phyloP scores from a whole-genome alignment of 2,329 filamentous ascomycete species.

The Passalora sequoiae region DNA sequence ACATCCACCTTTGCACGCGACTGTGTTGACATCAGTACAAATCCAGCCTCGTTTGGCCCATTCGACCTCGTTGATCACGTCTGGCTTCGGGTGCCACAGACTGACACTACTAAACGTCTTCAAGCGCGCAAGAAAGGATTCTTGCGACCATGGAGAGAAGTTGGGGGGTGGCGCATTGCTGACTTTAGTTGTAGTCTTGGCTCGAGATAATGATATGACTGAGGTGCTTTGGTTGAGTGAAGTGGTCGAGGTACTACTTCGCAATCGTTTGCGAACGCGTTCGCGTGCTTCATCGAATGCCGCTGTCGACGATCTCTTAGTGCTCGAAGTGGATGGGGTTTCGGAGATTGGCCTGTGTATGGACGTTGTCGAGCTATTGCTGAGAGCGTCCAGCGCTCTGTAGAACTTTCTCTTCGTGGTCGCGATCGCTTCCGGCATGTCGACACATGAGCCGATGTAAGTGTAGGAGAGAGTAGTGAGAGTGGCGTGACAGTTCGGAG shows the following conservation, averaged over 20 bases:
- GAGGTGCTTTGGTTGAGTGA: slow-evolving; percentile 20
- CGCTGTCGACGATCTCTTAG: slow-evolving; percentile 17
- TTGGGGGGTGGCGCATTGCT: slow-evolving; percentile 47
- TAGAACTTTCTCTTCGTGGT: slow-evolving; percentile 82
- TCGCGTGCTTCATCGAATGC: slow-evolving; percentile 25
- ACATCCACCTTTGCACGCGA: slow-evolving; percentile 76
- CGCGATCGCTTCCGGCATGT: slow-evolving; percentile 54
- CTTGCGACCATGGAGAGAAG: slow-evolving; percentile 81
- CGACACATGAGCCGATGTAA: neutral
- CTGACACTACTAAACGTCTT: slow-evolving; percentile 88
- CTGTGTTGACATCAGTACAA: slow-evolving; percentile 75
- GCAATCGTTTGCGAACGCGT: slow-evolving; percentile 30
- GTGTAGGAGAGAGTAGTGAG: neutral
- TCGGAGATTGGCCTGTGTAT: slow-evolving; percentile 33
- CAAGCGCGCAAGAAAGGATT: slow-evolving; percentile 72
- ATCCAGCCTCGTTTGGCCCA: slow-evolving; percentile 95
- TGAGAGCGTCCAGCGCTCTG: slow-evolving; percentile 59
- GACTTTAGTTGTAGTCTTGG: slow-evolving; percentile 25
- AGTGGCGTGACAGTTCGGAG: too few species aligned
- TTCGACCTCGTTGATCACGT: slow-evolving; percentile 77
- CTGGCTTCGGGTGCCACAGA: slow-evolving; percentile 88
- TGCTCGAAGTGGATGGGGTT: slow-evolving; percentile 30
- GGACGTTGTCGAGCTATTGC: slow-evolving; percentile 40
- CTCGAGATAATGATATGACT: slow-evolving; percentile 29
- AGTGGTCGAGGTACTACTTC: slow-evolving; percentile 27